Evolutionary conservation across 495 filamentous ascomycete species (phyloP).

Genomic region (Aspergillus bridgeri): DNA sequence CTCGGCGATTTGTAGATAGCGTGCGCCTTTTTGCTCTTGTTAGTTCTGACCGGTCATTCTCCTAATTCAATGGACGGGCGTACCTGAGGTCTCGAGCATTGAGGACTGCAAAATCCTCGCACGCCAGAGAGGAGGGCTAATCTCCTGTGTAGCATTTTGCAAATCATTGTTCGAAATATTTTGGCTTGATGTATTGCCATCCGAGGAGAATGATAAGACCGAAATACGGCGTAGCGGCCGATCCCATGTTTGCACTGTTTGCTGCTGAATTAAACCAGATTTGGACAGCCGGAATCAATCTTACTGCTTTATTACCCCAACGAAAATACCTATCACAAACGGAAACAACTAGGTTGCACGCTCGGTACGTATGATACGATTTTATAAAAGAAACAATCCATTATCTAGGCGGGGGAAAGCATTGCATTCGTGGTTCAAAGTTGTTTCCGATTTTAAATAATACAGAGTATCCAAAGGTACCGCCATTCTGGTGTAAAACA

Average conservation of each 20-base stretch:
- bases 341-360: too few relatives aligned
- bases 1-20: neutral
- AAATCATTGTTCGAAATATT: neutral
- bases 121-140: neutral
- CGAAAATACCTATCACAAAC: too few relatives aligned
- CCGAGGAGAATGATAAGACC: neutral
- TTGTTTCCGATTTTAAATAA: too few relatives aligned
- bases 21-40: neutral
- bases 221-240: neutral
- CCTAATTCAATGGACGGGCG: neutral
- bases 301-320: too few relatives aligned
- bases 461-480: too few relatives aligned
- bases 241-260: slow-evolving; percentile 8
- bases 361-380: too few relatives aligned
- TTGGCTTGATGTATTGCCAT: neutral
- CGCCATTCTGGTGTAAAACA: too few relatives aligned
- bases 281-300: too few relatives aligned
- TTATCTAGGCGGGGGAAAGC: too few relatives aligned
- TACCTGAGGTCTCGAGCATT: neutral
- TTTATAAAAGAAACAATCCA: too few relatives aligned
- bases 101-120: neutral
- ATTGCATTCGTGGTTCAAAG: too few relatives aligned
- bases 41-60: neutral
- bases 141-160: neutral
- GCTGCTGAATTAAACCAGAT: neutral